These are phyloP conservation scores for Pythium periplocum DNA, from an alignment of 352 stramenopile genomes.

Conservation along the genomic window DNA sequence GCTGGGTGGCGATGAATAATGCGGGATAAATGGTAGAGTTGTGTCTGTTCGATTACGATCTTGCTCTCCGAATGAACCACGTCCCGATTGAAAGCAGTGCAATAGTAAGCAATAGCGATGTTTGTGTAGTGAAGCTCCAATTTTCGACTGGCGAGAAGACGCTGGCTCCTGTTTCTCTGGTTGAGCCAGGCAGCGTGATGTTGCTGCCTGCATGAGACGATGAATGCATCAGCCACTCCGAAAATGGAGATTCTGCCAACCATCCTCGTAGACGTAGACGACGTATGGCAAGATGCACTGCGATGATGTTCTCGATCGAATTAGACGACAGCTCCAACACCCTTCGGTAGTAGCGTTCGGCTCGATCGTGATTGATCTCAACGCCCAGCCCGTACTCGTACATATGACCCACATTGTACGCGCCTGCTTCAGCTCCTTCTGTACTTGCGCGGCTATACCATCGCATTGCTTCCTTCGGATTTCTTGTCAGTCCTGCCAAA, in stretches of 20 bases:
- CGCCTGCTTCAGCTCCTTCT: conserved; percentile 44
- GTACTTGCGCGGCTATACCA: conserved; percentile 74
- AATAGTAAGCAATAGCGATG: too few relatives aligned
- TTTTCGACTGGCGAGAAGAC: too few relatives aligned
- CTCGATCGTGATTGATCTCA: conserved; percentile 36
- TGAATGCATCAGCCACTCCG: too few relatives aligned
- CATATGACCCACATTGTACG: conserved; percentile 76
- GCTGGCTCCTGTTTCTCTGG: too few relatives aligned
- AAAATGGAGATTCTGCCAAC: background rate
- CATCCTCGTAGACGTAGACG: conserved; percentile 9
- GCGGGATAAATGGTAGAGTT: too few relatives aligned
- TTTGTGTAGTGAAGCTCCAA: too few relatives aligned
- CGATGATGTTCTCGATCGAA: conserved; percentile 11
- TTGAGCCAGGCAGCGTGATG: too few relatives aligned
- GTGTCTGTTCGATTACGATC: too few relatives aligned
- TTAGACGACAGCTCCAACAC: conserved; percentile 38
- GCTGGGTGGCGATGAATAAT: too few relatives aligned
- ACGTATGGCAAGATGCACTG: conserved; percentile 8
- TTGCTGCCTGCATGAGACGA: too few relatives aligned
- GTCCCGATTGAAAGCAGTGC: too few relatives aligned
- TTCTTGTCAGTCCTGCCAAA: conserved; percentile 27
- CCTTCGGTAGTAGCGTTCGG: conserved; percentile 57
- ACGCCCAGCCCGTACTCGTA: conserved; percentile 61
- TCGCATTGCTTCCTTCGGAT: conserved; percentile 32
- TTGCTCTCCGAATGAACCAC: too few relatives aligned